phyloP scores from a whole-genome alignment of 495 filamentous ascomycete species.

The Aspergillus bertholletiae region DNA sequence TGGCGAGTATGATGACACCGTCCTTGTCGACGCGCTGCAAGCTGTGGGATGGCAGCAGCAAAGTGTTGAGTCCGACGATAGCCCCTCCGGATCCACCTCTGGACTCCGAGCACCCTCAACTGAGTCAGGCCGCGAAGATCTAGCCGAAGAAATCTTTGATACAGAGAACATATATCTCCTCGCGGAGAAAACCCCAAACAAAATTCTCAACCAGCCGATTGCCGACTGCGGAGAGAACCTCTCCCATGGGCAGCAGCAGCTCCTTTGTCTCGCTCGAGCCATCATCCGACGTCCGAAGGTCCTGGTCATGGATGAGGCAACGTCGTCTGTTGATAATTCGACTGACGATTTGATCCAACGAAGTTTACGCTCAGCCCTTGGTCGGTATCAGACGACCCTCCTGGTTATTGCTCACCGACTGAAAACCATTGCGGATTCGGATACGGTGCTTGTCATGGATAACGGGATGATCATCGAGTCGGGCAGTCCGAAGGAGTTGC shows the following conservation, averaged over 20 bases:
- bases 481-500: slow-evolving; percentile 59
- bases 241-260: slow-evolving; percentile 84
- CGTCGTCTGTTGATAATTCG: slow-evolving; percentile 81
- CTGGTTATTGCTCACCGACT: slow-evolving; percentile 74
- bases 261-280: slow-evolving; percentile 81
- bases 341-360: slow-evolving; percentile 84
- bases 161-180: too few species aligned
- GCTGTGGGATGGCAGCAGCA: too few species aligned
- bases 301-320: slow-evolving; percentile 87
- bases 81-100: neutral
- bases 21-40: slow-evolving; percentile 69
- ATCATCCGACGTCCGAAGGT: slow-evolving; percentile 71
- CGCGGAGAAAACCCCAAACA: too few species aligned
- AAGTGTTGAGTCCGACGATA: too few species aligned
- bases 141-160: too few species aligned
- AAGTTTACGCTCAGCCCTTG: slow-evolving; percentile 67
- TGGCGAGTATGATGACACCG: slow-evolving; percentile 69
- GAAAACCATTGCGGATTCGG: slow-evolving; percentile 71
- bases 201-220: slow-evolving; percentile 16
- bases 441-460: slow-evolving; percentile 68
- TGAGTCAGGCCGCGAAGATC: too few species aligned
- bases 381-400: slow-evolving; percentile 54
- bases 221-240: slow-evolving; percentile 22
- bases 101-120: neutral
- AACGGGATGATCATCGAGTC: slow-evolving; percentile 63